A percentile compares a stretch with the other conserved stretches of the same genome.
Evolutionary conservation across 2,329 filamentous ascomycete genomes (phyloP).

Genomic region (Colletotrichum horii): DNA sequence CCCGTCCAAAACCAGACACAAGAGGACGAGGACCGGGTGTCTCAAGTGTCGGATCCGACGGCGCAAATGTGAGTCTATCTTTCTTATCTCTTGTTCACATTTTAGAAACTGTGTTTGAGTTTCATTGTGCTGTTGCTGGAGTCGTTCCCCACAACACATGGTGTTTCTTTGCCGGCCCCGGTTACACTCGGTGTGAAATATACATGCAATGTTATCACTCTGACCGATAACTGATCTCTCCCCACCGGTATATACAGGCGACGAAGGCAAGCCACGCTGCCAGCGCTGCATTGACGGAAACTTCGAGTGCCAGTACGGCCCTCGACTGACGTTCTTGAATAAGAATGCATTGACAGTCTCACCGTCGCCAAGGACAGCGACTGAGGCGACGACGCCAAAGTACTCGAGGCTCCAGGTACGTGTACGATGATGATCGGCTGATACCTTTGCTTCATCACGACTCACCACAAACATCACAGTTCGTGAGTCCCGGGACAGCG

Average conservation of each 20-base stretch:
- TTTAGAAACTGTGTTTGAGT: background rate
- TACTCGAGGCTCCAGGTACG: slow-evolving; percentile 23
- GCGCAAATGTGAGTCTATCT: slow-evolving; percentile 47
- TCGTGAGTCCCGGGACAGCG: background rate
- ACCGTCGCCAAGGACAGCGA: background rate
- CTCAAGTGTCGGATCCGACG: slow-evolving; percentile 52
- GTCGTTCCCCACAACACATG: background rate
- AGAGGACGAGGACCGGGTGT: slow-evolving; percentile 48
- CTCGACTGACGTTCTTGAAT: slow-evolving; percentile 50
- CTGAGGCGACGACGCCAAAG: background rate
- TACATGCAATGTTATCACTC: background rate
- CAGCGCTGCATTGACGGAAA: slow-evolving; percentile 50
- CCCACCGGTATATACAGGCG: slow-evolving; percentile 39
- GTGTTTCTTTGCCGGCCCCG: background rate
- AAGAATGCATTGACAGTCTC: slow-evolving; percentile 51
- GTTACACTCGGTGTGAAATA: background rate
- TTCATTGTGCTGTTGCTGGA: background rate
- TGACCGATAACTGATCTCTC: background rate
- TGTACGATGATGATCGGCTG: background rate
- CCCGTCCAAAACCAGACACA: slow-evolving; percentile 16
- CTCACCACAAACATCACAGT: slow-evolving; percentile 1
- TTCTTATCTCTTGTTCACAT: background rate
- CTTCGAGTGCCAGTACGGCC: slow-evolving; percentile 53
- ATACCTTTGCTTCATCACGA: background rate
- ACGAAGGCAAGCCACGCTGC: slow-evolving; percentile 55